Evolutionary conservation across 352 stramenopile genomes (phyloP).

Genomic region (Pythium angustatum): DNA sequence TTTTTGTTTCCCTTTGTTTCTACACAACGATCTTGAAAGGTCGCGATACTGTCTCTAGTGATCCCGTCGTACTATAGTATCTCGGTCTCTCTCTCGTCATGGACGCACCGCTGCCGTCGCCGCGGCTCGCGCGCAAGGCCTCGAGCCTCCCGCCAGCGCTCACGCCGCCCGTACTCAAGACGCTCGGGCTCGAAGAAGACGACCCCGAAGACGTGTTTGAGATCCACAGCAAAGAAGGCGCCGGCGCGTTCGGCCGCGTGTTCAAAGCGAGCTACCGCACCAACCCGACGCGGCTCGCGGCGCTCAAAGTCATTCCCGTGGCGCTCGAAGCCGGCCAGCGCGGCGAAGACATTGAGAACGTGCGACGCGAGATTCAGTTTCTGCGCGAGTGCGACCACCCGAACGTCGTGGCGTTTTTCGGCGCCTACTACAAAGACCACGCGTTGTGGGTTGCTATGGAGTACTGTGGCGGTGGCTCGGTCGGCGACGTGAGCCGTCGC

Average conservation of each 20-base stretch:
- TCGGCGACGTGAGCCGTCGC: conserved; percentile 66
- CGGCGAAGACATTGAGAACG: conserved; percentile 70
- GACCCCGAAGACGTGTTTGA: conserved; percentile 75
- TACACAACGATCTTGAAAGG: conserved; percentile 27
- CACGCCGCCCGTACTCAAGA: conserved; percentile 41
- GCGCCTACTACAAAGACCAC: conserved; percentile 80
- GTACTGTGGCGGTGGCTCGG: conserved; percentile 82
- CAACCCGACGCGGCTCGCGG: conserved; percentile 42
- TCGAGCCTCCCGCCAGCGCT: conserved; percentile 23
- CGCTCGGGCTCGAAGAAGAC: conserved; percentile 56
- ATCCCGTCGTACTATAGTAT: no score
- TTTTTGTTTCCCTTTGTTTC: no score
- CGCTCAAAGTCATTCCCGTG: conserved; percentile 78
- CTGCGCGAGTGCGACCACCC: conserved; percentile 71
- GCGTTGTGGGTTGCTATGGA: conserved; percentile 91
- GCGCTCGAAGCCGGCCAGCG: conserved; percentile 60
- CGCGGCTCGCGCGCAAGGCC: conserved; percentile 25
- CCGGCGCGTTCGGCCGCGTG: conserved; percentile 65
- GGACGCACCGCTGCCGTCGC: conserved; percentile 19
- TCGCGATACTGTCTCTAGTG: no score
- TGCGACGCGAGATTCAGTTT: conserved; percentile 72
- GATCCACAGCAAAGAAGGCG: conserved; percentile 71
- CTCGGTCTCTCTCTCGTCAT: conserved; percentile 8
- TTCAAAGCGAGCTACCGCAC: conserved; percentile 60
- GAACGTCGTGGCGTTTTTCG: conserved; percentile 78